Conservation (phyloP, 208 protist genomes). For the Angomonas ambiguus region DNA sequence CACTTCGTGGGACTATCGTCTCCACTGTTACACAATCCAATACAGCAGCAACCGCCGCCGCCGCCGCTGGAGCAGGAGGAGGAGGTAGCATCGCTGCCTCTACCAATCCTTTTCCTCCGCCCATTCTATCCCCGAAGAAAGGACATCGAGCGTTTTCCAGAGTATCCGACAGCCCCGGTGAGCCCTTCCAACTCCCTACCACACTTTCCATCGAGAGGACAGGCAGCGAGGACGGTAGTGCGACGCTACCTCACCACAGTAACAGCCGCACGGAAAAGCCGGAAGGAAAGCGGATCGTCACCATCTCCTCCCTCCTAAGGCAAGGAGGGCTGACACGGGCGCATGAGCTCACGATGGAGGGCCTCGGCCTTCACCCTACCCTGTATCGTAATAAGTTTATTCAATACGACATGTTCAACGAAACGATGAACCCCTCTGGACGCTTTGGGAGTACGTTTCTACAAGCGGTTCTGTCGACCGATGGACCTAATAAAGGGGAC, state of each 20-base stretch:
- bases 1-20: not conserved
- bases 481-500: conserved; percentile 70
- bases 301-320: conserved; percentile 61
- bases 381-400: conserved; percentile 82
- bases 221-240: not conserved
- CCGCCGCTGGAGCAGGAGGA: not conserved
- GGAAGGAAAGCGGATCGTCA: conserved; percentile 19
- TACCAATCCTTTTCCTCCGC: no score
- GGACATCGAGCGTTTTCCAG: no score
- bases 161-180: no score
- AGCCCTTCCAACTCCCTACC: no score
- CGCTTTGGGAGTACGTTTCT: conserved; percentile 64
- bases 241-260: no score
- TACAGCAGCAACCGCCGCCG: not conserved
- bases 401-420: conserved; percentile 72
- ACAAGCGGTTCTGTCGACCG: conserved; percentile 64
- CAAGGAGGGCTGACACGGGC: conserved; percentile 52
- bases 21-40: not conserved
- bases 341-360: conserved; percentile 74
- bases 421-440: conserved; percentile 69
- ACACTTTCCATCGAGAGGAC: not conserved
- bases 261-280: not conserved
- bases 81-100: no score
- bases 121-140: no score
- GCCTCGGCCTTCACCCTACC: conserved; percentile 83